Conservation (phyloP, 768 basidiomycete species). For the Imleria badia region DNA sequence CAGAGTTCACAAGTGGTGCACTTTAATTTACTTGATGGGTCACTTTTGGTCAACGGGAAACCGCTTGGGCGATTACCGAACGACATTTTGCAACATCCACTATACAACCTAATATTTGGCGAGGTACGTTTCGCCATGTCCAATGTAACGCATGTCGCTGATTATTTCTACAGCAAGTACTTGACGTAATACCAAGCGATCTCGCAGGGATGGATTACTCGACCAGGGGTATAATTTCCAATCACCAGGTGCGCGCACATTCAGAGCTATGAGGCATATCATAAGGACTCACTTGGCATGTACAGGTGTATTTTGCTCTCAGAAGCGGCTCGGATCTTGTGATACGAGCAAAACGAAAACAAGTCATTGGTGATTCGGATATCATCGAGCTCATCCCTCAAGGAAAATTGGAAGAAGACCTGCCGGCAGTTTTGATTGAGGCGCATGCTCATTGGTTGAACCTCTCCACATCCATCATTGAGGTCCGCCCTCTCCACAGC, state of each 20-base stretch:
- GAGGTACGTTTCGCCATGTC: constrained; percentile 7
- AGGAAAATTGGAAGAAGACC: constrained; percentile 21
- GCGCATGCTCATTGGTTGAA: constrained; percentile 34
- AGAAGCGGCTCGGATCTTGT: constrained; percentile 10
- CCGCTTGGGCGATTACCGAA: constrained; percentile 25
- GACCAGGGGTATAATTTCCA: constrained; percentile 14
- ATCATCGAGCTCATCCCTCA: constrained; percentile 26
- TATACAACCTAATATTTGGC: constrained; percentile 23
- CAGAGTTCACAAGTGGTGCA: constrained; percentile 24
- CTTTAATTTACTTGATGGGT: constrained; percentile 25
- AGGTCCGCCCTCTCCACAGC: constrained; percentile 27
- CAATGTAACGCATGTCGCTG: not conserved
- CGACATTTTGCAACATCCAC: constrained; percentile 15
- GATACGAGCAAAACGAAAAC: constrained; percentile 14
- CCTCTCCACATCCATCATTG: constrained; percentile 20
- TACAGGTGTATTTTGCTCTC: constrained; percentile 26
- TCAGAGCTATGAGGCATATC: not conserved
- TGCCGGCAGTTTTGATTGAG: constrained; percentile 24
- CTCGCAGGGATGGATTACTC: constrained; percentile 27
- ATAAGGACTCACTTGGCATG: not conserved
- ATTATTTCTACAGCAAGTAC: constrained; percentile 16
- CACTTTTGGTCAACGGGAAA: constrained; percentile 29
- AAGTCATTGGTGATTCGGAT: not conserved
- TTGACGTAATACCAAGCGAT: constrained; percentile 26
- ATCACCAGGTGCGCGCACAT: constrained; percentile 17